phyloP scores from a whole-genome alignment of 495 filamentous ascomycete species.

The Penicillium bialowiezense region DNA sequence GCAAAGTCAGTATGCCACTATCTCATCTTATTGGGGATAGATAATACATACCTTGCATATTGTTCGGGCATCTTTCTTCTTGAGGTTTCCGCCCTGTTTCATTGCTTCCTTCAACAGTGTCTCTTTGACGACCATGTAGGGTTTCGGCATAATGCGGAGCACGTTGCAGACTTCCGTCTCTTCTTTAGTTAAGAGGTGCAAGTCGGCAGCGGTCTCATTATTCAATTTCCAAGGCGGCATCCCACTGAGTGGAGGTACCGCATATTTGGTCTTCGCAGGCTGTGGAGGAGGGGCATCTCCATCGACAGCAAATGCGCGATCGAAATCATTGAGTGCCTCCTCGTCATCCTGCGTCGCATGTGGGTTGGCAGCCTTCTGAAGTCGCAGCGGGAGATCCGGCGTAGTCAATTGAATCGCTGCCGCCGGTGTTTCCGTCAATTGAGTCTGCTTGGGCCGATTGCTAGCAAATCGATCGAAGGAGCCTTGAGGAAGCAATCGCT shows the following conservation, averaged over 20 bases:
- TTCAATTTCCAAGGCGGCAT: conserved; percentile 66
- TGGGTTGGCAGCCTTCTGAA: conserved; percentile 41
- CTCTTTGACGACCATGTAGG: conserved; percentile 93
- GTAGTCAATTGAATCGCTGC: conserved; percentile 70
- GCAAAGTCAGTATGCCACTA: conserved; percentile 1
- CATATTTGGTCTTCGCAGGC: conserved; percentile 46
- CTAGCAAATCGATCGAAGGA: conserved; percentile 78
- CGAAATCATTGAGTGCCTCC: conserved; percentile 39
- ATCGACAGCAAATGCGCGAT: conserved; percentile 41
- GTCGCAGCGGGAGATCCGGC: conserved; percentile 68
- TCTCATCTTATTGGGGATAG: too few relatives aligned
- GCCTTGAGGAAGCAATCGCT: conserved; percentile 66
- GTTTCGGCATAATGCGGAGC: conserved; percentile 82
- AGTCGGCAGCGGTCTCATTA: conserved; percentile 71
- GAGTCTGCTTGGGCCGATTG: conserved; percentile 46
- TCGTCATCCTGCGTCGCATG: conserved; percentile 31
- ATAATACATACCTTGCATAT: conserved; percentile 55
- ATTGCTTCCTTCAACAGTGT: conserved; percentile 81
- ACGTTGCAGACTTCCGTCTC: conserved; percentile 82
- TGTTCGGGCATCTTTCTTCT: conserved; percentile 83
- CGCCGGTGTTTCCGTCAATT: conserved; percentile 66
- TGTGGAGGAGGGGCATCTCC: conserved; percentile 42
- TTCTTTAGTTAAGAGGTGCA: conserved; percentile 81
- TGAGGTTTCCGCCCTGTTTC: conserved; percentile 79
- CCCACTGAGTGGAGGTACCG: conserved; percentile 47